Conservation (phyloP, 169 alveolate species). For the Eimeria acervulina region DNA sequence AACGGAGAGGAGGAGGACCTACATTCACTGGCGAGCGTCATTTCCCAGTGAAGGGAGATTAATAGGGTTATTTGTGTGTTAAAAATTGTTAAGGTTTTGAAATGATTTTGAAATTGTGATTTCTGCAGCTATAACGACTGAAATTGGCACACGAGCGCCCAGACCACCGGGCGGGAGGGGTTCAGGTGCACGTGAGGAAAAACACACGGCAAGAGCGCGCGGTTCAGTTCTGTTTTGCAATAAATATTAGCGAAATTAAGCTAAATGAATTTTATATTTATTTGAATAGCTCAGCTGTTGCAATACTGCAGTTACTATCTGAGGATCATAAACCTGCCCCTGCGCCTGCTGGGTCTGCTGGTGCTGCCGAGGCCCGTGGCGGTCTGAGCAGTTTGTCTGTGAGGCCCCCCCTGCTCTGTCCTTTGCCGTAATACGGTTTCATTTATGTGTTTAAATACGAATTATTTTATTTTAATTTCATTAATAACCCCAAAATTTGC, state of each 20-base stretch:
- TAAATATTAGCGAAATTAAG: not conserved
- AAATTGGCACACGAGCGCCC: not conserved
- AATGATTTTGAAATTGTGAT: not conserved
- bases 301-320: not conserved
- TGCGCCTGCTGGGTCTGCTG: not conserved
- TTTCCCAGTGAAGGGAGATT: not conserved
- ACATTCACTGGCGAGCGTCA: not conserved
- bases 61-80: not conserved
- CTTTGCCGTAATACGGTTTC: not conserved
- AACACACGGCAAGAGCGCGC: not conserved
- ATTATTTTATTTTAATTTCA: not conserved
- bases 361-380: conserved; percentile 29
- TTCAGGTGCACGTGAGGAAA: not conserved
- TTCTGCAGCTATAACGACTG: not conserved
- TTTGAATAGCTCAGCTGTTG: not conserved
- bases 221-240: not conserved
- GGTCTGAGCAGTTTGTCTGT: conserved; percentile 12
- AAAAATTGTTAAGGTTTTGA: not conserved
- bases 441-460: not conserved
- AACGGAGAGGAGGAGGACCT: not conserved
- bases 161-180: not conserved
- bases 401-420: not conserved
- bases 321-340: not conserved
- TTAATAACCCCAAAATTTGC: not conserved
- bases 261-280: not conserved